A percentile compares a stretch with the other conserved stretches of the same genome.
phyloP scores from a whole-genome alignment of 2,329 filamentous ascomycete genomes.

The Mycosphaerella arachidis region DNA sequence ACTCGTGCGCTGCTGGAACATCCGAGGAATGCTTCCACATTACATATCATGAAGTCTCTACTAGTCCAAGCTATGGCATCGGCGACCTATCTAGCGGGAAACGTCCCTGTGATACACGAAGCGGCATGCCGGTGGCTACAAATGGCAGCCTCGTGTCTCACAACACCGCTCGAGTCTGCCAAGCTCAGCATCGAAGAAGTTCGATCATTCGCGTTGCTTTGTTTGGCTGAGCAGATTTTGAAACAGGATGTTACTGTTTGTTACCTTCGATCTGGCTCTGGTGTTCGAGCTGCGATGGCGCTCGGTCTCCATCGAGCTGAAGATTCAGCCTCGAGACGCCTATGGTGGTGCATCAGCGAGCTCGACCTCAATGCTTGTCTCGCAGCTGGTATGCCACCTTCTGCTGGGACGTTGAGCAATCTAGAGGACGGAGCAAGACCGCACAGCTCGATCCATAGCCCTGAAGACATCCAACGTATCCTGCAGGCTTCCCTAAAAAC shows the following conservation, averaged over 20 bases:
- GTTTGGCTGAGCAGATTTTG: too few relatives aligned
- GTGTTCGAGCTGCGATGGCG: too few relatives aligned
- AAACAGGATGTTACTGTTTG: too few relatives aligned
- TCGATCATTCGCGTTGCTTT: too few relatives aligned
- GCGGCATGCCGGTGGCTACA: conserved; percentile 9
- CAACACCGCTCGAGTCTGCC: conserved; percentile 3
- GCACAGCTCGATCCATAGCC: neutral
- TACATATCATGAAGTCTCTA: conserved; percentile 3
- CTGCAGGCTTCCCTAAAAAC: conserved; percentile 6
- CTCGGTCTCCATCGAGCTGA: conserved; percentile 4
- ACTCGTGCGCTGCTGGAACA: conserved; percentile 2
- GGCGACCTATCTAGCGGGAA: conserved; percentile 5
- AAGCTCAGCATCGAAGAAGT: conserved; percentile 2
- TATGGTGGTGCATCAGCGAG: conserved; percentile 14
- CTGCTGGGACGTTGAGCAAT: neutral
- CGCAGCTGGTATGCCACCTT: conserved; percentile 11
- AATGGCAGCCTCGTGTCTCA: conserved; percentile 3
- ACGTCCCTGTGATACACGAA: conserved; percentile 3
- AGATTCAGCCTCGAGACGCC: neutral
- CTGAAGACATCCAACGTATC: neutral
- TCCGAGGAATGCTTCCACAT: conserved; percentile 2
- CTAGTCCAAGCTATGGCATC: conserved; percentile 9
- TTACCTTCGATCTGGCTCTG: too few relatives aligned
- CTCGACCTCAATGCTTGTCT: conserved; percentile 15
- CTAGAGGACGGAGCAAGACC: neutral